Base-by-base conservation (phyloP, 208 protist species). In the Borovskyia barvae region DNA sequence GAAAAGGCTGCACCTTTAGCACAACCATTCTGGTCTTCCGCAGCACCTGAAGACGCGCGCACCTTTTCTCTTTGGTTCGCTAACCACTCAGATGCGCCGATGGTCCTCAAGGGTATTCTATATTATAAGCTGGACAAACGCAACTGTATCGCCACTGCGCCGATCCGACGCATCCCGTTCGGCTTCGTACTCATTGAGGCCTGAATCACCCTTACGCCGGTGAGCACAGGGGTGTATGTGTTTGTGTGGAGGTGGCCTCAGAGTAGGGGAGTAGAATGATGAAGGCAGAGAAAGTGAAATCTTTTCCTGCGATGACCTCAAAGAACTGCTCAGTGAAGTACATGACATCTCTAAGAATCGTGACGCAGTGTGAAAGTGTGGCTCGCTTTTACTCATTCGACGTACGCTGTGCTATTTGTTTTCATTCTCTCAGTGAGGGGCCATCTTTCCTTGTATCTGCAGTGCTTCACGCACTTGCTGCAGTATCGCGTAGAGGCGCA, bases 41-140 rank as follows among this genome's bases (percentile, higher is more conserved):
- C 32, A 32, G 9, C 12, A 24, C 24, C 26, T 1, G 37, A 55
- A 3, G 53, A 65, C 24, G 46, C 42, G 6, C 52, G 72, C 4
- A 56, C 71, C 2, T 93, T 90, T 66, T 60, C 81, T 25, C 61
- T 93, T 24, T 71, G 57, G 48, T 90, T 93, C 73, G 43, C 68
- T 8, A 90, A 82, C 29, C 42, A 63, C 24, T 72, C 57, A 19
- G 77, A 89, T 36, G 73, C 66, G 17, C 76, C 79, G 1, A 71
- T 62, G 22, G 65, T 90, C 17, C 61, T 94, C 64, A 94, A 94
- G 58, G 88, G 88, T 3, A 26, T 90, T 28, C 55, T 94, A 5
- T 89, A 90, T 52, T 94, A 92, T 56, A 81, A 78, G 37, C 24
- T 85, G 6, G 79, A 64, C 3, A 66, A 71, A 2, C 58, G 54